Evolutionary conservation across 2,329 filamentous ascomycete genomes (phyloP).

Genomic region (Bretziella fagacearum): DNA sequence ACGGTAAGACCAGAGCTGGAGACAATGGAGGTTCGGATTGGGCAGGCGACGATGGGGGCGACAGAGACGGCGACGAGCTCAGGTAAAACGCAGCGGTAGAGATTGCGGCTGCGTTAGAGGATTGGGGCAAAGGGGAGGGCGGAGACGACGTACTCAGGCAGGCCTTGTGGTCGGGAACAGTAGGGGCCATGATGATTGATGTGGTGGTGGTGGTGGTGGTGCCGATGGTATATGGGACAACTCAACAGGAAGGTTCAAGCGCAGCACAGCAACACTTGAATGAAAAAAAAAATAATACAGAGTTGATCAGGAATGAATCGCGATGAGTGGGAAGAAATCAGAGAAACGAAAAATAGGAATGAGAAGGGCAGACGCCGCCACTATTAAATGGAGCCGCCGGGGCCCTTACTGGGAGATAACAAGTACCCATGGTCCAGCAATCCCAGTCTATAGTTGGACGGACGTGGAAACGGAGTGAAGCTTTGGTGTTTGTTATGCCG

Average conservation of each 20-base stretch:
- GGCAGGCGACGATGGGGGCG: neutral
- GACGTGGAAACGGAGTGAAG: conserved; percentile 9
- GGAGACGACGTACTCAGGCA: conserved; percentile 41
- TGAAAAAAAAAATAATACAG: conserved; percentile 2
- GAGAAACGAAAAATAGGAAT: conserved; percentile 6
- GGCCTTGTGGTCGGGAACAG: conserved; percentile 41
- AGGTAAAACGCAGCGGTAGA: neutral
- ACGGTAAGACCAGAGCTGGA: neutral
- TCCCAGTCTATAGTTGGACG: conserved; percentile 3
- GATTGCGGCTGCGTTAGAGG: conserved; percentile 26
- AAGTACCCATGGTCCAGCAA: neutral
- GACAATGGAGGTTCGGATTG: neutral
- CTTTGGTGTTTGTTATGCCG: neutral
- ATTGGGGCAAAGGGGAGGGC: conserved; percentile 33
- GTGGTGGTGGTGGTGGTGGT: conserved; percentile 19
- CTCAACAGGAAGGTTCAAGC: conserved; percentile 14
- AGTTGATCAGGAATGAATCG: conserved; percentile 10
- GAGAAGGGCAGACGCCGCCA: conserved; percentile 1
- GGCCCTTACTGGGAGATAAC: neutral
- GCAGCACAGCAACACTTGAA: conserved; percentile 9
- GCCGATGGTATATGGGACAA: conserved; percentile 8
- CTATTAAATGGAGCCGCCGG: conserved; percentile 9
- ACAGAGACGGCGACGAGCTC: neutral
- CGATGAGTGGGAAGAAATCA: conserved; percentile 9
- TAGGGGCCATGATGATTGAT: conserved; percentile 21